Evolutionary conservation across 148 eudicot species (phyloP), one percentile per base, ranked within the genome.

Genomic region (Spergularia bocconei): DNA sequence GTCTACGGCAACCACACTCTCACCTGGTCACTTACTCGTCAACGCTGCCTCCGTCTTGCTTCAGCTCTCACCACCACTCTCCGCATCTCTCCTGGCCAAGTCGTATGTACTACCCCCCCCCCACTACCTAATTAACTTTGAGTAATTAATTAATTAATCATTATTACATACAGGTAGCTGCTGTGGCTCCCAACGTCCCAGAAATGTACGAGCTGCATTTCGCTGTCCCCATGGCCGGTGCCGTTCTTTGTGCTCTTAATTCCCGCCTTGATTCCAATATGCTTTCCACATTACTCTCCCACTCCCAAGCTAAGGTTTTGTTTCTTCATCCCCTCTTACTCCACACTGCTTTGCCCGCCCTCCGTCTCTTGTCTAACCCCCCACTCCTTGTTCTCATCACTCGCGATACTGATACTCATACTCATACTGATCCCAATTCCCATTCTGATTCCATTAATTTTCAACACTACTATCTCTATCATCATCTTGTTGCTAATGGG

Each of bases 191-290:
- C 67, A 89, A 89, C 50, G 75, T 89, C 25, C 91, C 93, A n/a
- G 87, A 87, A 69, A 82, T 86, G 84, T 82, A 87, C 38, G 93
- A 89, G 87, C 82, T 89, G 20, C 93, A 89, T 78, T 87, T 89
- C 66, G 93, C 84, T 19, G 88, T 85, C 20, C 88, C 91, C 11
- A 89, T 89, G 91, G 89, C 91, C 0, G 93, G 93, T 12, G 91
- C 83, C 10, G 64, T 86, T 58, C 84, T 87, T 8, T 84, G 86
- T 39, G 76, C 89, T 7, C 85, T 89, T 9, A 89, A 89, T 48
- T 36, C 86, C 20, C 93, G 93, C 25, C 88, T 84, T 29, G 86
- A 89, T 70, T 67, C 93, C 25, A 20, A 81, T 29, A 86, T 79
- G 82, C 48, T 86, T 39, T 78, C 89, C 5, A 75, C 70, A 20